Percentiles rank a stretch among this genome's conserved stretches.
phyloP scores from a whole-genome alignment of 192 early-diverging fungal species.

The Geranomyces michiganensis region DNA sequence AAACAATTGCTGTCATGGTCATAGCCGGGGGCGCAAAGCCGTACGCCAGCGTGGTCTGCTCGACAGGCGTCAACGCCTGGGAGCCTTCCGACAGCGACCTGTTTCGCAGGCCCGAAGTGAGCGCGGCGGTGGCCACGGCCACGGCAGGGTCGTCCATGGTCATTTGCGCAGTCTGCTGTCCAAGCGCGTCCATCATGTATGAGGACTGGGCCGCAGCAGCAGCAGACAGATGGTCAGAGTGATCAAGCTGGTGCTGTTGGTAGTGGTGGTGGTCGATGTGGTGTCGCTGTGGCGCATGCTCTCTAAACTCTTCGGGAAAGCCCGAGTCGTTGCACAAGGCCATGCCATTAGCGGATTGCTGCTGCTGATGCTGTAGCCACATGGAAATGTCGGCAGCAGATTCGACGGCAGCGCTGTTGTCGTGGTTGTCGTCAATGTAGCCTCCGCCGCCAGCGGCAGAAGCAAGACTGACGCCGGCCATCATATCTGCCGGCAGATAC shows the following conservation, averaged over 20 bases:
- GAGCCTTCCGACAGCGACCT: slow-evolving; percentile 7
- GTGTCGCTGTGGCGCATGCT: background rate
- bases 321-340: background rate
- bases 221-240: background rate
- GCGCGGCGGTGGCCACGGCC: background rate
- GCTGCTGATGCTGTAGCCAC: no score
- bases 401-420: no score
- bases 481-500: no score
- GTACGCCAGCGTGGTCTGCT: background rate
- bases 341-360: no score
- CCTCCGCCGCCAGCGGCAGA: no score
- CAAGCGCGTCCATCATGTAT: background rate
- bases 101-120: background rate
- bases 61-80: background rate
- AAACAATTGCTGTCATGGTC: background rate
- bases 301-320: background rate
- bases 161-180: background rate
- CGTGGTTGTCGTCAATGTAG: no score
- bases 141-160: background rate
- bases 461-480: no score
- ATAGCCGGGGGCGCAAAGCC: background rate
- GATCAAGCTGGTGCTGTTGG: background rate
- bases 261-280: background rate
- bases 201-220: background rate
- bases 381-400: no score